A percentile compares a stretch with the other conserved stretches of the same genome.
phyloP scores from a whole-genome alignment of 2,329 filamentous ascomycete genomes.

The Trichoderma polysporum region DNA sequence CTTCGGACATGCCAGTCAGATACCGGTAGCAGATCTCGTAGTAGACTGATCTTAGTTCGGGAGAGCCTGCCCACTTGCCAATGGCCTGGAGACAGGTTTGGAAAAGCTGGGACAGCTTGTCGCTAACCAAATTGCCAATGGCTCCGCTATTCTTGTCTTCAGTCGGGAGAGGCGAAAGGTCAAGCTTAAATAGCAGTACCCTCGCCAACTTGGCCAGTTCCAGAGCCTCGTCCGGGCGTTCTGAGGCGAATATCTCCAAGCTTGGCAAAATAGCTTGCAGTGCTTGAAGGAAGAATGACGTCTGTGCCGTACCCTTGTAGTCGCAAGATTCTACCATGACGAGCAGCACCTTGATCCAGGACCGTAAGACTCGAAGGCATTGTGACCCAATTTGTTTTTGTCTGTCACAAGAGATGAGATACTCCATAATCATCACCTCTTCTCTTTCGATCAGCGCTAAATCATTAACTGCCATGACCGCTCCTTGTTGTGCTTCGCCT shows the following conservation, averaged over 20 bases:
- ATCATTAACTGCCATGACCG: conserved; percentile 51
- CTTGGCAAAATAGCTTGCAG: conserved; percentile 87
- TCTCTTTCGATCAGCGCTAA: conserved; percentile 55
- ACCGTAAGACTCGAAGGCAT: conserved; percentile 67
- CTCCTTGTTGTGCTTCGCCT: conserved; percentile 56
- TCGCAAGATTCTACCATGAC: conserved; percentile 82
- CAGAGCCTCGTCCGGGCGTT: conserved; percentile 67
- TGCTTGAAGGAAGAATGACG: conserved; percentile 79
- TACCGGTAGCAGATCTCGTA: conserved; percentile 92
- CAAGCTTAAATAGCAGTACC: conserved; percentile 68
- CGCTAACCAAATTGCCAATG: conserved; percentile 73
- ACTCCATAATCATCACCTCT: conserved; percentile 59
- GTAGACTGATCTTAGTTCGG: conserved; percentile 76
- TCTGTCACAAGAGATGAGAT: conserved; percentile 63
- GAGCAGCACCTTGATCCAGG: conserved; percentile 82
- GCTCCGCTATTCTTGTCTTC: conserved; percentile 46
- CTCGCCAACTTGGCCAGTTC: conserved; percentile 77
- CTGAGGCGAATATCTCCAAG: conserved; percentile 72
- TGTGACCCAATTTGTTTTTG: conserved; percentile 56
- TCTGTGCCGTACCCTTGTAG: conserved; percentile 69
- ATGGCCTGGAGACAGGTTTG: conserved; percentile 81
- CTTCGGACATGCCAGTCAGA: conserved; percentile 65
- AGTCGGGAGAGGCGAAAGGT: conserved; percentile 47
- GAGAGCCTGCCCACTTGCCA: conserved; percentile 67
- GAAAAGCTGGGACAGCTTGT: conserved; percentile 89